Evolutionary conservation across 768 basidiomycete species (phyloP).

Genomic region (Naganishia vishniacii): DNA sequence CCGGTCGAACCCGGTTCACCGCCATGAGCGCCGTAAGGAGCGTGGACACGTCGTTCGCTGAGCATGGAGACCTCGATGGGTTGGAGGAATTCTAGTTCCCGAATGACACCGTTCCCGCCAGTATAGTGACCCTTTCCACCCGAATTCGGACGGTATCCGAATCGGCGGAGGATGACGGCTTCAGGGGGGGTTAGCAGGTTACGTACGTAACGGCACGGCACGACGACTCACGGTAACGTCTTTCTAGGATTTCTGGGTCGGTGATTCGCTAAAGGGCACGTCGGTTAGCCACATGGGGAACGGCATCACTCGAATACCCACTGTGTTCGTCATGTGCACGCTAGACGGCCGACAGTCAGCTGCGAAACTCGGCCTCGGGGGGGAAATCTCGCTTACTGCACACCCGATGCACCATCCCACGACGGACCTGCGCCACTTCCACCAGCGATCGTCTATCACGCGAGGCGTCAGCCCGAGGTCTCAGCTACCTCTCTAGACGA

Average conservation of each 20-base stretch:
- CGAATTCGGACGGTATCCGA: slow-evolving; percentile 48
- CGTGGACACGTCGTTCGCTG: slow-evolving; percentile 78
- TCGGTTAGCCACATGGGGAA: neutral
- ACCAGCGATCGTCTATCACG: slow-evolving; percentile 80
- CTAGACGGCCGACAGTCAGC: neutral
- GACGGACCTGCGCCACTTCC: slow-evolving; percentile 82
- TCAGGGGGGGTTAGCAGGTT: neutral
- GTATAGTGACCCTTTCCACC: slow-evolving; percentile 32
- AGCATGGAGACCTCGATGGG: slow-evolving; percentile 79
- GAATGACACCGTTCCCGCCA: slow-evolving; percentile 38
- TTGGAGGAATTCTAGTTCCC: slow-evolving; percentile 39
- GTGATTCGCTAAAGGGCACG: slow-evolving; percentile 33
- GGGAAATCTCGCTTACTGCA: slow-evolving; percentile 60
- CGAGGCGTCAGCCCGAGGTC: neutral
- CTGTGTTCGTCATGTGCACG: slow-evolving; percentile 75
- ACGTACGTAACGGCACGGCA: neutral
- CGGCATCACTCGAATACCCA: neutral
- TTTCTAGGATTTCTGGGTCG: slow-evolving; percentile 87
- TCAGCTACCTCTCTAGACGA: slow-evolving; percentile 16
- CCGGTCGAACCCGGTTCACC: slow-evolving; percentile 68
- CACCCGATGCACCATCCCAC: slow-evolving; percentile 89
- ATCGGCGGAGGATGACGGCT: slow-evolving; percentile 75
- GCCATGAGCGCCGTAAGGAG: slow-evolving; percentile 80
- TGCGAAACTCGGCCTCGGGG: no score
- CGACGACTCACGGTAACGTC: slow-evolving; percentile 63